These are phyloP conservation scores for Cupressus sempervirens DNA, from an alignment of 75 land plant species.

Conservation along the genomic window DNA sequence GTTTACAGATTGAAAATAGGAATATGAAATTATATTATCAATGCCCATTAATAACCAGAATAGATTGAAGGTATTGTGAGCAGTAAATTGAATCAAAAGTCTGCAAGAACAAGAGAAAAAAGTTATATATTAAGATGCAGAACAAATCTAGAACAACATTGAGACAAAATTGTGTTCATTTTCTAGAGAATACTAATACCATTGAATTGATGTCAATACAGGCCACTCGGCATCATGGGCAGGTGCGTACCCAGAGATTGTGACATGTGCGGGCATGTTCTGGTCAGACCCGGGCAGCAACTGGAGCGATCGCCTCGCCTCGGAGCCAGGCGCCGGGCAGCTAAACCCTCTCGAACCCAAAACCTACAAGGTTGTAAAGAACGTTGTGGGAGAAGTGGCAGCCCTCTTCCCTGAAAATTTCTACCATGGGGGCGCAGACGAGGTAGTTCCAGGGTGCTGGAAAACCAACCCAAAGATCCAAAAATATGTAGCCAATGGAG, in stretches of 20 bases:
- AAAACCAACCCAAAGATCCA: constrained; percentile 45
- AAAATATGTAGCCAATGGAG: constrained; percentile 36
- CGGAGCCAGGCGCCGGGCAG: constrained; percentile 94
- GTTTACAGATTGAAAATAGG: no score
- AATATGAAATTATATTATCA: no score
- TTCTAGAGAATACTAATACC: background rate
- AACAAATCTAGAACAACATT: no score
- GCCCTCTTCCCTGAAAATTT: constrained; percentile 63
- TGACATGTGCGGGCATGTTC: constrained; percentile 75
- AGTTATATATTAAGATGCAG: no score
- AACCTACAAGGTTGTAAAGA: constrained; percentile 65
- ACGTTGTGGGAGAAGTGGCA: constrained; percentile 63
- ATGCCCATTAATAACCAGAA: no score
- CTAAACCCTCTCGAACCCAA: constrained; percentile 76
- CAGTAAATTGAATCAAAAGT: no score
- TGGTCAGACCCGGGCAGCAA: constrained; percentile 52
- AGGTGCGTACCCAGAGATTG: constrained; percentile 84
- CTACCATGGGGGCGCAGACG: constrained; percentile 82
- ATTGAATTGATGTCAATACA: constrained; percentile 19
- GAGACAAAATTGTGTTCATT: no score
- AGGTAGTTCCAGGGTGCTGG: constrained; percentile 79
- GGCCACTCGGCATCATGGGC: constrained; percentile 97
- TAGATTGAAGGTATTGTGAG: no score
- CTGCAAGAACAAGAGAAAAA: no score
- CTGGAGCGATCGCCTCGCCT: constrained; percentile 46